Percentiles rank a stretch among this genome's conserved stretches.
These are phyloP conservation scores for Lodderomyces orthopsilosis DNA, from an alignment of 1,139 yeast species.

Conservation along the genomic window DNA sequence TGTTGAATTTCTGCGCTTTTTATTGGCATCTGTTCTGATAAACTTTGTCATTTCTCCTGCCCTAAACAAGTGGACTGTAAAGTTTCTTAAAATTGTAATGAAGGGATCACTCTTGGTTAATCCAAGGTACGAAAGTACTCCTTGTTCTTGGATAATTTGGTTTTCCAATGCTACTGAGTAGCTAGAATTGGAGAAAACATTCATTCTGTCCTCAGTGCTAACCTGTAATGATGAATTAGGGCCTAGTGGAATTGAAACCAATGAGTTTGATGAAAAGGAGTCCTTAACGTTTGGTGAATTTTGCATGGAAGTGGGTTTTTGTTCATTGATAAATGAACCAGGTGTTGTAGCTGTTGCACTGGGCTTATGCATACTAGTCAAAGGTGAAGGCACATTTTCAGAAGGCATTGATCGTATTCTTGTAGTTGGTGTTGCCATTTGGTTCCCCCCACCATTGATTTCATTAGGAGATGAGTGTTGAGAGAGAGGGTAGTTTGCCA, in stretches of 20 bases:
- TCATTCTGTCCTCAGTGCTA: constrained; percentile 35
- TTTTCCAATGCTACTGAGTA: constrained; percentile 40
- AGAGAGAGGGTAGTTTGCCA: neutral
- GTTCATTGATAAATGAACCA: constrained; percentile 1
- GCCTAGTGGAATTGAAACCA: constrained; percentile 36
- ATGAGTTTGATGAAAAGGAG: constrained; percentile 14
- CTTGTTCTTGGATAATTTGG: constrained; percentile 40
- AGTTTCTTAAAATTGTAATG: constrained; percentile 37
- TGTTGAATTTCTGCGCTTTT: constrained; percentile 15
- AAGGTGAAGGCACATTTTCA: constrained; percentile 6
- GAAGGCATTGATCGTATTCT: constrained; percentile 7
- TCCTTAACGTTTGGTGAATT: constrained; percentile 14
- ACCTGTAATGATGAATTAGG: constrained; percentile 37
- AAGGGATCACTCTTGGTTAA: constrained; percentile 44
- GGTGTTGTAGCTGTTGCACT: constrained; percentile 4
- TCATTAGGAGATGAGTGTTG: constrained; percentile 8
- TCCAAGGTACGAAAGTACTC: constrained; percentile 43
- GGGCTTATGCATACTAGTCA: neutral
- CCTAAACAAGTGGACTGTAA: constrained; percentile 32
- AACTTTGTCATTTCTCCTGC: constrained; percentile 39
- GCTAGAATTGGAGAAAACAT: constrained; percentile 36
- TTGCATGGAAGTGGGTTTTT: constrained; percentile 1
- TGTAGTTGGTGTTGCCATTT: constrained; percentile 6
- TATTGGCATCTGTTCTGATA: constrained; percentile 21
- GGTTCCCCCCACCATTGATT: neutral